Conservation (phyloP, 257 asterid genomes). For the Fraxinus pennsylvanica region DNA sequence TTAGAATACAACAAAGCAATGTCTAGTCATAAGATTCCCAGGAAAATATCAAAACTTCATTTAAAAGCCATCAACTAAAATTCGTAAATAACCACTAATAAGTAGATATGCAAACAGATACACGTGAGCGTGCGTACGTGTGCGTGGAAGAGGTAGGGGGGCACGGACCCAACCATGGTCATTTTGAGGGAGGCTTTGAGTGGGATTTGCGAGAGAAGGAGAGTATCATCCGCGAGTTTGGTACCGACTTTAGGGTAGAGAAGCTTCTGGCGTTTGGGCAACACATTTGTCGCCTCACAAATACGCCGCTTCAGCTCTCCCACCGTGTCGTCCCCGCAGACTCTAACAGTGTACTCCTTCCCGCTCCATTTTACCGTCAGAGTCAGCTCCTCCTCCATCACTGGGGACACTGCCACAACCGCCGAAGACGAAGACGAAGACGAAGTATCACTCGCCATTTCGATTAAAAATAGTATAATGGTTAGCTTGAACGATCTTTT, state of each 20-base stretch:
- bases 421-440: constrained; percentile 42
- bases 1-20: neutral
- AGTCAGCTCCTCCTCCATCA: constrained; percentile 79
- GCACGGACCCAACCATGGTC: constrained; percentile 83
- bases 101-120: neutral
- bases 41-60: neutral
- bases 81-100: too few species aligned
- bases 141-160: neutral
- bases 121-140: neutral
- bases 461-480: too few species aligned
- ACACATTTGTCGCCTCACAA: constrained; percentile 76
- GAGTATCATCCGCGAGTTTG: constrained; percentile 77
- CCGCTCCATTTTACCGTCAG: constrained; percentile 95
- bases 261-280: constrained; percentile 92
- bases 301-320: constrained; percentile 86
- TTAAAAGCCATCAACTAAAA: neutral
- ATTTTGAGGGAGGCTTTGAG: constrained; percentile 77
- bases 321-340: constrained; percentile 84
- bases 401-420: constrained; percentile 44
- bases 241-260: constrained; percentile 84
- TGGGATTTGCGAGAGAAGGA: constrained; percentile 72
- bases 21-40: neutral
- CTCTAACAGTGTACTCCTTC: constrained; percentile 79
- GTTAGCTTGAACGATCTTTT: too few species aligned
- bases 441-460: constrained; percentile 62